These are phyloP conservation scores for Ganoderma boninense DNA, from an alignment of 1,284 basidiomycete genomes.

Conservation along the genomic window DNA sequence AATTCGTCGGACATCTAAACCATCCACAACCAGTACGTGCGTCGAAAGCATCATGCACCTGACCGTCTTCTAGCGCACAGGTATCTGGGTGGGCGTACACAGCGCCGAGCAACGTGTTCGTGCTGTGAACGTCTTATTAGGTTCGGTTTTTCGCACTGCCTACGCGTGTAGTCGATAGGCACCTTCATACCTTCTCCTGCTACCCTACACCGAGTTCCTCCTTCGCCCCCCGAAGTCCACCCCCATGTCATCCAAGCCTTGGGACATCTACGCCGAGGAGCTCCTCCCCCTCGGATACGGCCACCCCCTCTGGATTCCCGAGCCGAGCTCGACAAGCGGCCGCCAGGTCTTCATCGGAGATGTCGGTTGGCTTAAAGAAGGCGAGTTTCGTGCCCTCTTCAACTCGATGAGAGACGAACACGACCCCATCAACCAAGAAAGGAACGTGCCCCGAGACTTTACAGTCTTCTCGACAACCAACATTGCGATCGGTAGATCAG, in stretches of 20 bases:
- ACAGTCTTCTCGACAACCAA: not conserved
- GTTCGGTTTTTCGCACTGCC: not conserved
- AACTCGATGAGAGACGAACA: slow-evolving; percentile 18
- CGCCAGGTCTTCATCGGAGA: slow-evolving; percentile 29
- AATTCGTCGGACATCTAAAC: not conserved
- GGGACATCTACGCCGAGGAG: slow-evolving; percentile 29
- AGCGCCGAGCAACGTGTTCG: slow-evolving; percentile 2
- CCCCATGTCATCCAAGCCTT: slow-evolving; percentile 8
- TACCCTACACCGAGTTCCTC: not conserved
- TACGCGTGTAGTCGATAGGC: not conserved
- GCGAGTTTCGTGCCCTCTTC: slow-evolving; percentile 31
- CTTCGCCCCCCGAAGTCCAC: not conserved
- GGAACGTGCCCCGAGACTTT: slow-evolving; percentile 12
- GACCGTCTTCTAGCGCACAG: not conserved
- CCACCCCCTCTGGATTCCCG: slow-evolving; percentile 34
- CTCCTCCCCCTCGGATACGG: slow-evolving; percentile 30
- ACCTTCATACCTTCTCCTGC: not conserved
- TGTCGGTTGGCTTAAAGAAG: slow-evolving; percentile 29
- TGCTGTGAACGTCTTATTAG: not conserved
- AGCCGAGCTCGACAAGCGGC: slow-evolving; percentile 1
- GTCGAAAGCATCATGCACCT: not conserved
- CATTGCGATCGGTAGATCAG: not conserved
- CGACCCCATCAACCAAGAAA: slow-evolving; percentile 6
- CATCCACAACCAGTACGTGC: not conserved
- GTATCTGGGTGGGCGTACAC: not conserved